Evolutionary conservation across 768 basidiomycete genomes (phyloP).

Genomic region (Suillus hirtellus): DNA sequence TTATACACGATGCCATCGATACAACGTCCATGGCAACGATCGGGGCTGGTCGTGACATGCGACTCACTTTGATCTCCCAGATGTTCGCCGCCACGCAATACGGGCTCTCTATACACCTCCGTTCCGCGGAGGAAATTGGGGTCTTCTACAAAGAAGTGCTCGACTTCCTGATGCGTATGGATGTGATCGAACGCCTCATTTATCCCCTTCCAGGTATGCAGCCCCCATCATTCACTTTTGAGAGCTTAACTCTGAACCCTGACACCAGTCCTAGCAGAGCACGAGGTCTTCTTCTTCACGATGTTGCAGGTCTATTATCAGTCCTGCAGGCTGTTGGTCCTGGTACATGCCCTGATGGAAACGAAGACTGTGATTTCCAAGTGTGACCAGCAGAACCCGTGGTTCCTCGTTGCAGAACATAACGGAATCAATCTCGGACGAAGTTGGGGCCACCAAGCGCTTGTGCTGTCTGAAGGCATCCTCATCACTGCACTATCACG

Average conservation of each 20-base stretch:
- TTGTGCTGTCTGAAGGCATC: constrained; percentile 39
- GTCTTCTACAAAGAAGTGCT: constrained; percentile 37
- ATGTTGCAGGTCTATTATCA: constrained; percentile 43
- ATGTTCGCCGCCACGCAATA: constrained; percentile 34
- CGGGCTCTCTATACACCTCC: constrained; percentile 34
- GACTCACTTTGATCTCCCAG: constrained; percentile 39
- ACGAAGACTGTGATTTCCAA: constrained; percentile 25
- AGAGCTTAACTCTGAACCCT: constrained; percentile 24
- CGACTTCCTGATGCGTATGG: constrained; percentile 34
- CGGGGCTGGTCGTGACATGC: constrained; percentile 33
- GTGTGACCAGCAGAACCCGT: constrained; percentile 21
- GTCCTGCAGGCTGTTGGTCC: constrained; percentile 39
- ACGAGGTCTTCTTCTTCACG: constrained; percentile 44
- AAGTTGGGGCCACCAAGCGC: constrained; percentile 40
- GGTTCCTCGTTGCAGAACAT: constrained; percentile 35
- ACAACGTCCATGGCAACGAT: constrained; percentile 25
- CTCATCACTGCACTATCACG: constrained; percentile 36
- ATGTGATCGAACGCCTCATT: constrained; percentile 38
- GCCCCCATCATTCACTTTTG: background rate
- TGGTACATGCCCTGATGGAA: constrained; percentile 37
- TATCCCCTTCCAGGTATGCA: constrained; percentile 38
- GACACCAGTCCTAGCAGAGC: constrained; percentile 40
- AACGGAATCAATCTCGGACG: constrained; percentile 35
- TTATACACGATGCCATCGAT: constrained; percentile 33
- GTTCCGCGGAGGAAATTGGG: constrained; percentile 27